These are phyloP conservation scores for Tricholoma flavovirens DNA, from an alignment of 768 basidiomycete species.

Conservation along the genomic window DNA sequence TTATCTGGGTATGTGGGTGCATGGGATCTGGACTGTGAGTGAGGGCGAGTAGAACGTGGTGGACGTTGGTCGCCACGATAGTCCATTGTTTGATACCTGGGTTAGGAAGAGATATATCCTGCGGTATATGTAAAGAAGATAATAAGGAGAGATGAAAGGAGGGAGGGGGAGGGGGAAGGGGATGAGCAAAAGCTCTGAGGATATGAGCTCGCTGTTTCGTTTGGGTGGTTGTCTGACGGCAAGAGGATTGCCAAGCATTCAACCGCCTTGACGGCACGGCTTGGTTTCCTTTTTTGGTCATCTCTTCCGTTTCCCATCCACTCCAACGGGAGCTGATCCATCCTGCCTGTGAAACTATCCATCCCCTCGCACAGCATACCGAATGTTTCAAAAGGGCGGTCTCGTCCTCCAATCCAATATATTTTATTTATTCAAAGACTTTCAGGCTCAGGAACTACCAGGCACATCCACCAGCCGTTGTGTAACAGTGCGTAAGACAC, in stretches of 20 bases:
- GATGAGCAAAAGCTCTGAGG: neutral
- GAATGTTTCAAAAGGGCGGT: too few species aligned
- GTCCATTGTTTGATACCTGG: slow-evolving; percentile 27
- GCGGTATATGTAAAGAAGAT: neutral
- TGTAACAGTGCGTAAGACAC: too few species aligned
- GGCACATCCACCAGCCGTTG: too few species aligned
- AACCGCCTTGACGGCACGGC: neutral
- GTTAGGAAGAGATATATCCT: slow-evolving; percentile 3
- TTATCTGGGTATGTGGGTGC: slow-evolving; percentile 34
- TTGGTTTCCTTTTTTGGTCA: neutral
- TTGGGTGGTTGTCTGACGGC: neutral
- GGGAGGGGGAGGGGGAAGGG: neutral
- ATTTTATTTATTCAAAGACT: too few species aligned
- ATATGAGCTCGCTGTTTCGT: slow-evolving; percentile 2
- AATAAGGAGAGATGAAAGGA: neutral
- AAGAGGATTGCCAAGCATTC: neutral
- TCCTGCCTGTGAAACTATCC: too few species aligned
- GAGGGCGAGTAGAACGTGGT: slow-evolving; percentile 50
- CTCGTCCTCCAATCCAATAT: too few species aligned
- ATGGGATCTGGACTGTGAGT: slow-evolving; percentile 32
- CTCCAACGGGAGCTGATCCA: too few species aligned
- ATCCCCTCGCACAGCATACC: too few species aligned
- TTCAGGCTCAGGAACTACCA: too few species aligned
- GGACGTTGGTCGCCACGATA: slow-evolving; percentile 43
- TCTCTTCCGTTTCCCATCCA: neutral